Conservation (phyloP, 2,329 filamentous ascomycete genomes). For the Fusarium staphyleae region DNA sequence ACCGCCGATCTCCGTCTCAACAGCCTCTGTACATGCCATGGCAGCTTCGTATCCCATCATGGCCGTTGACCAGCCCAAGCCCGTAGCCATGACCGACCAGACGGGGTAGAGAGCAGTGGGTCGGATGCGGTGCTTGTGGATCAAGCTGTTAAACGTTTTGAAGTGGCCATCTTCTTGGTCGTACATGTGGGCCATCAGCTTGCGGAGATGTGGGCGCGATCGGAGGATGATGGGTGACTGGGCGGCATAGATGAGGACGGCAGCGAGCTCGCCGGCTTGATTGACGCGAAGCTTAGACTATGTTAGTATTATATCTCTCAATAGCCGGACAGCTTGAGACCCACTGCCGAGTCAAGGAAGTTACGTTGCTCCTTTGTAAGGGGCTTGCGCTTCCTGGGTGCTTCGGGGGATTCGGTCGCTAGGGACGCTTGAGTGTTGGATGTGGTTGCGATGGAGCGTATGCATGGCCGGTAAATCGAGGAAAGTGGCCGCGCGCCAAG, state of each 20-base stretch:
- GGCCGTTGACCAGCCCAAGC: conserved; percentile 88
- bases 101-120: conserved; percentile 92
- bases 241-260: conserved; percentile 89
- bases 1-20: conserved; percentile 95
- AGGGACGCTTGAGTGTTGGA: conserved; percentile 27
- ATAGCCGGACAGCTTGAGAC: conserved; percentile 30
- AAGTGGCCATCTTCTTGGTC: conserved; percentile 93
- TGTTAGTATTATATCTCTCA: conserved; percentile 12
- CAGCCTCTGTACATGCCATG: conserved; percentile 98
- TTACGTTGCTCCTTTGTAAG: conserved; percentile 74
- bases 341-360: conserved; percentile 77
- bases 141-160: conserved; percentile 80
- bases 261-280: conserved; percentile 96
- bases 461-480: conserved; percentile 22
- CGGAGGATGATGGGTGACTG: conserved; percentile 84
- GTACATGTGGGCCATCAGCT: conserved; percentile 97
- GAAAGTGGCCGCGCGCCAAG: conserved; percentile 25
- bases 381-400: conserved; percentile 58
- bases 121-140: conserved; percentile 86
- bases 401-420: conserved; percentile 32
- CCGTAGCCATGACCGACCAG: conserved; percentile 82
- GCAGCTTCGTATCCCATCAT: conserved; percentile 90
- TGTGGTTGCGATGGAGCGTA: conserved; percentile 35
- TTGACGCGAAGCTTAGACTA: conserved; percentile 80
- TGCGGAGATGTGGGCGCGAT: conserved; percentile 84